Conservation (phyloP, 148 eudicot species). For the Chenopodium suecicum region DNA sequence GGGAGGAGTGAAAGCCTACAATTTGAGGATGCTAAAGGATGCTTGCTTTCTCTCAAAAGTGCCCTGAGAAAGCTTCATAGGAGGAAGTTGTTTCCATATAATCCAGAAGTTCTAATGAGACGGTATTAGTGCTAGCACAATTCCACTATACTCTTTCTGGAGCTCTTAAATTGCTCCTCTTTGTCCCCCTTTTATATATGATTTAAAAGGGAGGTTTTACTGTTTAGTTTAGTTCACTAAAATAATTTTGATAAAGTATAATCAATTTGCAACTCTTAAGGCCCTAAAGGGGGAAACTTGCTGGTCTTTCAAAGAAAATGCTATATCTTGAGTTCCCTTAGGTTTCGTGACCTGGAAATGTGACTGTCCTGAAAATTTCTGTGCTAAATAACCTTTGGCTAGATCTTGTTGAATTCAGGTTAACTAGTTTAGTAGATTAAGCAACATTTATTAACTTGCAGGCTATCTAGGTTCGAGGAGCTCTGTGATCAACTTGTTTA, state of each 20-base stretch:
- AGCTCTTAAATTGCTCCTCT: not conserved
- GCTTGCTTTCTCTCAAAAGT: constrained; percentile 61
- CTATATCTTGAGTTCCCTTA: not conserved
- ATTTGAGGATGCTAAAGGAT: constrained; percentile 52
- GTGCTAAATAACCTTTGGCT: not conserved
- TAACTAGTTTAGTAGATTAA: not conserved
- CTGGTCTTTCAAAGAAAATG: not conserved
- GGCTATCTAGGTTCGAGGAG: constrained; percentile 68
- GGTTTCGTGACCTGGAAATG: not conserved
- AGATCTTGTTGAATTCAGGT: not conserved
- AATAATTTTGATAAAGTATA: not conserved
- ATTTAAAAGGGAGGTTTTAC: too few relatives aligned
- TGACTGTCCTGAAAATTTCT: not conserved
- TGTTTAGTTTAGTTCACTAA: too few relatives aligned
- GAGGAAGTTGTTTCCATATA: constrained; percentile 79
- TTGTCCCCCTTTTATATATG: too few relatives aligned
- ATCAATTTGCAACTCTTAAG: not conserved
- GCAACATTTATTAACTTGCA: constrained; percentile 38
- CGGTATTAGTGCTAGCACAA: constrained; percentile 39
- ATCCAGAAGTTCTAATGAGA: constrained; percentile 75
- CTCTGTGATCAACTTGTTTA: constrained; percentile 38
- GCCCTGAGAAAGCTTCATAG: constrained; percentile 58
- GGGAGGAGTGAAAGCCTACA: constrained; percentile 24
- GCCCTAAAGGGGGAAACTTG: not conserved
- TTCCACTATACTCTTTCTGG: not conserved